These are phyloP conservation scores for Amanita molliuscula DNA, from an alignment of 768 basidiomycete species.

Conservation along the genomic window DNA sequence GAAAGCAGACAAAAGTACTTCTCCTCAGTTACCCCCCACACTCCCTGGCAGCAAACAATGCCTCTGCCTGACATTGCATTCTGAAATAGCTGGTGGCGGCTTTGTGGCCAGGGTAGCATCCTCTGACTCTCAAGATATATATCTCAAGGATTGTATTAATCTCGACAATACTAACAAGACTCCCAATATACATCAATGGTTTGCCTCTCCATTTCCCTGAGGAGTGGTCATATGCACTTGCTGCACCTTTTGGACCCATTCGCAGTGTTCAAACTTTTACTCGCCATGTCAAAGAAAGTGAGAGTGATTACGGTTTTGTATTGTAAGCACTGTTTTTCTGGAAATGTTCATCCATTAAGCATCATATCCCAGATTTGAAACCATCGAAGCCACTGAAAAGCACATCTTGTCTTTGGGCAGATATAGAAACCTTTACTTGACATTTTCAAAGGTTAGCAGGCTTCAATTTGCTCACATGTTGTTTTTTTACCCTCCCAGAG, in stretches of 20 bases:
- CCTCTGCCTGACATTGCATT: slow-evolving; percentile 19
- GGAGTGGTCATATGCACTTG: slow-evolving; percentile 64
- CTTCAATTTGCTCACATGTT: slow-evolving; percentile 5
- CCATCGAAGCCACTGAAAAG: slow-evolving; percentile 55
- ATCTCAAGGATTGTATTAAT: slow-evolving; percentile 5
- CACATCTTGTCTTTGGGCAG: slow-evolving; percentile 64
- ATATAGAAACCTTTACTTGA: slow-evolving; percentile 74
- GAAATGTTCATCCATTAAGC: slow-evolving; percentile 3
- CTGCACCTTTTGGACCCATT: slow-evolving; percentile 62
- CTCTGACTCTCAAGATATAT: slow-evolving; percentile 1
- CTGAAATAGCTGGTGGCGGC: slow-evolving; percentile 4
- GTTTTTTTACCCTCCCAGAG: slow-evolving; percentile 15
- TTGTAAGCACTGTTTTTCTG: slow-evolving; percentile 34
- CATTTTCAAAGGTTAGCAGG: slow-evolving; percentile 64
- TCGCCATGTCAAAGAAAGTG: slow-evolving; percentile 64
- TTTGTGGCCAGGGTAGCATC: not conserved
- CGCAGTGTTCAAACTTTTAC: slow-evolving; percentile 79
- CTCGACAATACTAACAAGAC: slow-evolving; percentile 27
- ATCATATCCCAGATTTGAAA: slow-evolving; percentile 42
- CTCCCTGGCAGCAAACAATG: slow-evolving; percentile 22
- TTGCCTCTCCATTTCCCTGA: slow-evolving; percentile 78
- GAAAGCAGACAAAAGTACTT: not conserved
- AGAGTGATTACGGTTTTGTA: slow-evolving; percentile 71
- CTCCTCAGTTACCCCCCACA: slow-evolving; percentile 16
- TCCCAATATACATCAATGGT: slow-evolving; percentile 81